Conservation (phyloP, 2,329 filamentous ascomycete species). For the Aspergillus nomiae region DNA sequence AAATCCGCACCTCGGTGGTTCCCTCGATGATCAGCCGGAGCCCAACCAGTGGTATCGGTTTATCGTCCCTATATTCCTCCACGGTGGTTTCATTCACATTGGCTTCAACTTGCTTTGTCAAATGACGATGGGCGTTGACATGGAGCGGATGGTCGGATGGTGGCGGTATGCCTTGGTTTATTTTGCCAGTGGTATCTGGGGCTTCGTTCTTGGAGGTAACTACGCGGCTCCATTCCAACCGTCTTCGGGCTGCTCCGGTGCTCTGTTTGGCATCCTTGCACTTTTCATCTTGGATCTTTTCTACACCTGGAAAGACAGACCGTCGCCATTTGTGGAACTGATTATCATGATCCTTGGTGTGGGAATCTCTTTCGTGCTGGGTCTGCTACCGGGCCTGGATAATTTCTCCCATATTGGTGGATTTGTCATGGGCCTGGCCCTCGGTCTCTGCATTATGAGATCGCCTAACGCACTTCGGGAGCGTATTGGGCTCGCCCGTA, state of each 20-base stretch:
- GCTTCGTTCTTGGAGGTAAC: slow-evolving; percentile 92
- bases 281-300: slow-evolving; percentile 85
- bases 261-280: slow-evolving; percentile 88
- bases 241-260: slow-evolving; percentile 86
- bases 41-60: slow-evolving; percentile 98
- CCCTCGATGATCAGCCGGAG: slow-evolving; percentile 58
- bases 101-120: slow-evolving; percentile 94
- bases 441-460: slow-evolving; percentile 84
- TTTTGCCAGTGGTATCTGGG: slow-evolving; percentile 88
- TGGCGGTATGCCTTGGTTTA: slow-evolving; percentile 90
- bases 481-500: slow-evolving; percentile 68
- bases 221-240: slow-evolving; percentile 80
- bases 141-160: slow-evolving; percentile 86
- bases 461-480: slow-evolving; percentile 79
- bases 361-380: slow-evolving; percentile 85
- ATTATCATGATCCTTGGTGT: slow-evolving; percentile 84
- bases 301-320: slow-evolving; percentile 85
- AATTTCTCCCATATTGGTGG: slow-evolving; percentile 98
- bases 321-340: slow-evolving; percentile 78
- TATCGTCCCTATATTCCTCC: slow-evolving; percentile 92
- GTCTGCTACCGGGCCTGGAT: slow-evolving; percentile 87
- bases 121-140: slow-evolving; percentile 84
- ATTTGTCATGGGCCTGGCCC: slow-evolving; percentile 85
- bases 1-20: slow-evolving; percentile 57
- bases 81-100: slow-evolving; percentile 92